Percentiles rank a stretch among this genome's conserved stretches.
These are phyloP conservation scores for Solanum chmielewskii DNA, from an alignment of 257 asterid genomes.

Conservation along the genomic window DNA sequence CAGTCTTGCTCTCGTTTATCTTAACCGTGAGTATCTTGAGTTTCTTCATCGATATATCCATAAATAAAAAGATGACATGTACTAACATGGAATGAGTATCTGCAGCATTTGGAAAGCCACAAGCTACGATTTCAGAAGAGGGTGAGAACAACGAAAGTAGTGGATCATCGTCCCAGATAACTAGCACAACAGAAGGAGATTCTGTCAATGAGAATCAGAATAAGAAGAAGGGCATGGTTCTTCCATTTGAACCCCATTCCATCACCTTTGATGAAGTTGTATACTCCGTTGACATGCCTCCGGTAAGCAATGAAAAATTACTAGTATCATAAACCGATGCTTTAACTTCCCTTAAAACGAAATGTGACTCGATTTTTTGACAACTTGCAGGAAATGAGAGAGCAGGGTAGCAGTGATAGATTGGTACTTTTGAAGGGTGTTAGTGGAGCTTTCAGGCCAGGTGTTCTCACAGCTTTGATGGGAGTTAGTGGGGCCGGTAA, in stretches of 20 bases:
- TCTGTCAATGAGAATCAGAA: conserved; percentile 17
- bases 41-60: background rate
- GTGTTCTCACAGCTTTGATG: conserved; percentile 58
- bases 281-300: conserved; percentile 94
- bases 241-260: conserved; percentile 89
- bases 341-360: background rate
- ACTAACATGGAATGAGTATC: background rate
- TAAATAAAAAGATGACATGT: background rate
- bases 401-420: conserved; percentile 27
- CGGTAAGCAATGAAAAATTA: conserved; percentile 15
- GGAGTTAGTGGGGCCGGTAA: conserved; percentile 79
- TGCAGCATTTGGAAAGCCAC: conserved; percentile 54
- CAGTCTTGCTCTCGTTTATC: conserved; percentile 25
- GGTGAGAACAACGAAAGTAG: conserved; percentile 1
- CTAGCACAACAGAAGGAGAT: conserved; percentile 7
- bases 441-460: conserved; percentile 62
- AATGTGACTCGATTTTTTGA: background rate
- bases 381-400: conserved; percentile 52
- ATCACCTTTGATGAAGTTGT: conserved; percentile 62
- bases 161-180: background rate
- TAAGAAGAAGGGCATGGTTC: conserved; percentile 60
- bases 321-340: background rate
- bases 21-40: conserved; percentile 37
- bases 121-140: conserved; percentile 30
- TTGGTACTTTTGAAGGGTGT: conserved; percentile 48